Evolutionary conservation across 2,329 filamentous ascomycete genomes (phyloP).

Genomic region (Aspergillus ustus): DNA sequence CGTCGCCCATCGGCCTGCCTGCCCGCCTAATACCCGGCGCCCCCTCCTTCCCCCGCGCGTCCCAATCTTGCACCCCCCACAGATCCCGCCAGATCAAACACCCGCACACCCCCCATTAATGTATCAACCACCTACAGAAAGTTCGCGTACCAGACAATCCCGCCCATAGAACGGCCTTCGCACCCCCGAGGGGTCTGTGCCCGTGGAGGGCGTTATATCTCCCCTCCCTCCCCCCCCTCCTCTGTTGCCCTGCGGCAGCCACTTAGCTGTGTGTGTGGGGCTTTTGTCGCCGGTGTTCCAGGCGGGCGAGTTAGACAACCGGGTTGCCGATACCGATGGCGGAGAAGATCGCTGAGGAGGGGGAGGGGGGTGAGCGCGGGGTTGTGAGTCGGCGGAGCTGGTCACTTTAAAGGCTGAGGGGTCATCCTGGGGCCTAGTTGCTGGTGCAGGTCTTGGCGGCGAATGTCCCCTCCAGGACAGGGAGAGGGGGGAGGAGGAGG

Average conservation of each 20-base stretch:
- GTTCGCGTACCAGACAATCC: slow-evolving; percentile 44
- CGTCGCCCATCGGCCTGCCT: slow-evolving; percentile 32
- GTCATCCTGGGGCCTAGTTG: background rate
- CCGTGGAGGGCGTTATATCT: slow-evolving; percentile 41
- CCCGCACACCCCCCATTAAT: slow-evolving; percentile 38
- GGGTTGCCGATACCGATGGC: slow-evolving; percentile 13
- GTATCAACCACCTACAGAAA: slow-evolving; percentile 44
- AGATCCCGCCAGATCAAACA: slow-evolving; percentile 45
- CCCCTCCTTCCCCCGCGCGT: no score
- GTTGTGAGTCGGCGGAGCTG: background rate
- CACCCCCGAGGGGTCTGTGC: slow-evolving; percentile 35
- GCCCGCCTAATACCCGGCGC: no score
- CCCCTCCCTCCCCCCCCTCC: no score
- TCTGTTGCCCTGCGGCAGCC: slow-evolving; percentile 44
- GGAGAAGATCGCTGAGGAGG: background rate
- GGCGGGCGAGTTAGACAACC: slow-evolving; percentile 7
- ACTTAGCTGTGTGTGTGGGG: slow-evolving; percentile 40
- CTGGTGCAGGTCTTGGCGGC: slow-evolving; percentile 1
- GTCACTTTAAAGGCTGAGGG: background rate
- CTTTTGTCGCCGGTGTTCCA: slow-evolving; percentile 36
- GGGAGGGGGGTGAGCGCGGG: background rate
- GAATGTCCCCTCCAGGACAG: background rate
- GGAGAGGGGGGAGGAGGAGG: background rate
- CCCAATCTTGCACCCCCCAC: slow-evolving; percentile 38
- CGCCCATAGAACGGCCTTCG: no score